Conservation (phyloP, 2,329 filamentous ascomycete species). For the Colletotrichum horii region DNA sequence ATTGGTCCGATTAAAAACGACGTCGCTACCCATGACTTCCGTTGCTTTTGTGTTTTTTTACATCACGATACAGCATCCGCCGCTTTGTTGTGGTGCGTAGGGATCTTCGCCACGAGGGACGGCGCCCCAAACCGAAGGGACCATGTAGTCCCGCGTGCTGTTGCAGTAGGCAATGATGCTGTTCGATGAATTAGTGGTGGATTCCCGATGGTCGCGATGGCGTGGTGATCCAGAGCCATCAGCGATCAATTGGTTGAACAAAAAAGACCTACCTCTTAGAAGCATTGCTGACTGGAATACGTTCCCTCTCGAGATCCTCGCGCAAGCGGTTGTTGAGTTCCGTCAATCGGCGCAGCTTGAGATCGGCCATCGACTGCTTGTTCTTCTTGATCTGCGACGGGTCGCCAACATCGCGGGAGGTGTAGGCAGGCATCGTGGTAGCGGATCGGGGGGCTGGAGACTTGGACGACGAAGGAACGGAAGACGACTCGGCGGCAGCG, state of each 20-base stretch:
- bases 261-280: constrained; percentile 72
- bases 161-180: constrained; percentile 99
- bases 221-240: not conserved
- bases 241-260: not conserved
- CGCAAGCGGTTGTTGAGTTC: constrained; percentile 96
- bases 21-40: constrained; percentile 2
- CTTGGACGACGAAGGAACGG: constrained; percentile 16
- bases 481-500: constrained; percentile 16
- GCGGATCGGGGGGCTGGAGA: constrained; percentile 24
- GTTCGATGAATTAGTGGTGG: constrained; percentile 14
- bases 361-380: constrained; percentile 98
- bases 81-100: constrained; percentile 94
- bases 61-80: constrained; percentile 96
- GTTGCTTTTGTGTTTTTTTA: constrained; percentile 46
- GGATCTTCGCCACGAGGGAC: constrained; percentile 96
- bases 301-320: constrained; percentile 93
- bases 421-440: constrained; percentile 68
- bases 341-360: constrained; percentile 94
- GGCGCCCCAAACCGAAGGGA: constrained; percentile 93
- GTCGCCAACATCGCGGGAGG: constrained; percentile 70
- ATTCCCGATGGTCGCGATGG: not conserved
- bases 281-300: constrained; percentile 95
- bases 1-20: not conserved
- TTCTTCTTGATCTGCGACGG: constrained; percentile 81
- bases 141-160: constrained; percentile 98